These are phyloP conservation scores for Omphalea diandra DNA, from an alignment of 441 rosid genomes.

Conservation along the genomic window DNA sequence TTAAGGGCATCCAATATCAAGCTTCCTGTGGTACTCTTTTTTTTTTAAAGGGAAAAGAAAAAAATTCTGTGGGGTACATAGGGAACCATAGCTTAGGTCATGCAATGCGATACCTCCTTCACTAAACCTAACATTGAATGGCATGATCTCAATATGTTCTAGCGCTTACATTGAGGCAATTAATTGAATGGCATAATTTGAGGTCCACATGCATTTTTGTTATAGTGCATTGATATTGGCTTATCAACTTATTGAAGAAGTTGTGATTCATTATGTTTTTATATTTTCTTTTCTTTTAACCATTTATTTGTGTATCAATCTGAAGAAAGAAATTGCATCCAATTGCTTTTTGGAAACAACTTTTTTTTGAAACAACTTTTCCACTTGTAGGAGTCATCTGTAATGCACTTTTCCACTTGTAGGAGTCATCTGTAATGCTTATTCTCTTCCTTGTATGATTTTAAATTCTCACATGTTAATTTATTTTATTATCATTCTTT, in stretches of 20 bases:
- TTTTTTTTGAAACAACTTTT: not conserved
- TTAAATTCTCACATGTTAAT: not conserved
- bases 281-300: not conserved
- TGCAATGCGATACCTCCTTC: not conserved
- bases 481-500: not conserved
- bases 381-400: not conserved
- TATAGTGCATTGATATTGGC: not conserved
- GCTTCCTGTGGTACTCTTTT: not conserved
- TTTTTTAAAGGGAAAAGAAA: too few species aligned
- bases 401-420: not conserved
- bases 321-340: too few species aligned
- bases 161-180: not conserved
- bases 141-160: not conserved
- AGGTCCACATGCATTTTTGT: too few species aligned
- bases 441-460: slow-evolving; percentile 9
- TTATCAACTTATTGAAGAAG: not conserved
- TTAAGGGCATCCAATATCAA: not conserved
- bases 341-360: not conserved
- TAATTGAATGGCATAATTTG: too few species aligned
- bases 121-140: not conserved
- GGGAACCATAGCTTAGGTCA: not conserved
- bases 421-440: not conserved
- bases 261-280: not conserved
- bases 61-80: not conserved
- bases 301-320: not conserved